These are phyloP conservation scores for Diatrype stigma DNA, from an alignment of 2,329 filamentous ascomycete genomes.

Conservation along the genomic window DNA sequence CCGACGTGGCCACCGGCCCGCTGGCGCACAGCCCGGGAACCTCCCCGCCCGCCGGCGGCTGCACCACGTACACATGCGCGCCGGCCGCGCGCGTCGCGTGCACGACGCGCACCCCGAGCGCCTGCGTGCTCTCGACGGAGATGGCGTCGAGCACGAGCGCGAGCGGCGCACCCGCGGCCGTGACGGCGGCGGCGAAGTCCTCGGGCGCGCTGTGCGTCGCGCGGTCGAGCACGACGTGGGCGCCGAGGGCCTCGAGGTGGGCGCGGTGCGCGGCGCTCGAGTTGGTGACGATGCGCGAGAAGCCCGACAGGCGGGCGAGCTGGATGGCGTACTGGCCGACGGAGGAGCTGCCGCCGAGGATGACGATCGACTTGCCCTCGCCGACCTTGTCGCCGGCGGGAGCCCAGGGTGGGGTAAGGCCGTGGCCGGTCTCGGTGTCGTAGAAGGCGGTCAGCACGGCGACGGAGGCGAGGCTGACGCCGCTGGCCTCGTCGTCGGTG, in stretches of 20 bases:
- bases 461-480: constrained; percentile 20
- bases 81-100: constrained; percentile 13
- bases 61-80: constrained; percentile 15
- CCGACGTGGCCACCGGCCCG: not conserved
- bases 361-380: constrained; percentile 16
- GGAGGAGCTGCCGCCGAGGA: constrained; percentile 32
- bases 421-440: constrained; percentile 14
- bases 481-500: constrained; percentile 26
- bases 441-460: constrained; percentile 18
- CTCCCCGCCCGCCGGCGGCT: constrained; percentile 7
- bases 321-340: constrained; percentile 32
- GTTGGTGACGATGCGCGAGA: constrained; percentile 28
- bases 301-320: constrained; percentile 29
- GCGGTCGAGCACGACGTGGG: constrained; percentile 25
- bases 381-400: constrained; percentile 16
- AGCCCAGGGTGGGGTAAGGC: constrained; percentile 27
- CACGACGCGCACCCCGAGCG: constrained; percentile 24
- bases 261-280: constrained; percentile 24
- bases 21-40: constrained; percentile 11
- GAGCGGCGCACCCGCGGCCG: constrained; percentile 16
- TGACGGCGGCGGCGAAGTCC: constrained; percentile 22
- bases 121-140: constrained; percentile 24
- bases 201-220: constrained; percentile 7
- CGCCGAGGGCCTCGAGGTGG: constrained; percentile 15
- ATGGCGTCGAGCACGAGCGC: constrained; percentile 29